Evolutionary conservation across 441 rosid genomes (phyloP), one percentile per base, ranked within the genome.

Genomic region (Geranium incanum): DNA sequence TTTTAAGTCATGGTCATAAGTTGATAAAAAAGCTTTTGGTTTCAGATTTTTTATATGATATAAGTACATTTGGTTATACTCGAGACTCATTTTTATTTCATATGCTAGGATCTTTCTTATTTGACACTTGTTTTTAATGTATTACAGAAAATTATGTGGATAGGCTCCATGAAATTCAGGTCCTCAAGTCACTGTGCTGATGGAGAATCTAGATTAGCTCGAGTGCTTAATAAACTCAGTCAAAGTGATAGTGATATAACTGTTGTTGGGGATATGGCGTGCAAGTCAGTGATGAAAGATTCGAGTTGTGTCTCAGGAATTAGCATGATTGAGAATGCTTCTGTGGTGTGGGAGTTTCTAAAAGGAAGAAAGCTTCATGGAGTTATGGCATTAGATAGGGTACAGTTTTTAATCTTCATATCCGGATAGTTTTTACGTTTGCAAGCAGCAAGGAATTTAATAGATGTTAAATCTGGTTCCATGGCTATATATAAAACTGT

Each of bases 331-430:
- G 86, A 82, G 76, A 76, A 77, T 72, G 87, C 86, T 69, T 83
- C 88, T 52, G 84, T 84, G 72, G 81, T 80, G 23, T 87, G 92
- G 95, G 86, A 85, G 71, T 86, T 84, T 83, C 86, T 89, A 67
- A 84, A 84, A 76, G 86, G 86, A 80, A 81, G 85, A 80, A 86
- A 78, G 75, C 88, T 89, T 76, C 92, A 86, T 55, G 91, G 87
- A 55, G 75, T 89, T 63, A 66, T 80, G 83, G 86, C 91, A 74
- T 84, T 87, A 77, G 92, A 89, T 70, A 86, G 89, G 78, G 95
- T 86, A 85, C 18, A 74, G 62, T 59, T 73, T 52, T 28, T 70
- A 48, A 77, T 52, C 70, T 72, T 62, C 28, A 43, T 66, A 62
- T 74, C 64, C 52, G 37, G 48, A 68, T 21, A 65, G 12, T 68